Evolutionary conservation across 208 protist genomes (phyloP).

Genomic region (Leishmania tarentolae): DNA sequence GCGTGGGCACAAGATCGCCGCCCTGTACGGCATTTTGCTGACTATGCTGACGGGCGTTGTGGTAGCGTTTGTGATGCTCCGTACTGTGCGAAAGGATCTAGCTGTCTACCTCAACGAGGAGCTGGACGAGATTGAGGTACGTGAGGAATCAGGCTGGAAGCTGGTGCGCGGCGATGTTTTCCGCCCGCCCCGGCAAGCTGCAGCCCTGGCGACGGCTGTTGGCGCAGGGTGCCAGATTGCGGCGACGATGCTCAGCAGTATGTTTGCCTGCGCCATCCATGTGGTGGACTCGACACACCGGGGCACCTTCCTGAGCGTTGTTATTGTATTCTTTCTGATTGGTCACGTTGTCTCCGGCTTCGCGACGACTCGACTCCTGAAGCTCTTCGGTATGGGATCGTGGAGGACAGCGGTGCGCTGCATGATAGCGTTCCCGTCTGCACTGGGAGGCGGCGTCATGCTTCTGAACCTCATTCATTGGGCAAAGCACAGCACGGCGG

Average conservation of each 20-base stretch:
- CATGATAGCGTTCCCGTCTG: constrained; percentile 44
- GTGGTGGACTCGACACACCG: constrained; percentile 91
- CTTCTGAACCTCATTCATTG: constrained; percentile 69
- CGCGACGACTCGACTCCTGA: constrained; percentile 83
- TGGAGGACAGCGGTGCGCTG: constrained; percentile 85
- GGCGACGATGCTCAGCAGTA: constrained; percentile 63
- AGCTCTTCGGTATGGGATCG: constrained; percentile 74
- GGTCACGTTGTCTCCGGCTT: constrained; percentile 86
- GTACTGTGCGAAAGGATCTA: constrained; percentile 40
- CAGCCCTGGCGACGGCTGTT: constrained; percentile 85
- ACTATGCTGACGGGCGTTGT: constrained; percentile 21
- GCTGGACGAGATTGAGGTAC: constrained; percentile 25
- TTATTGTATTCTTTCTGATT: constrained; percentile 74
- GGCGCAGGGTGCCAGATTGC: constrained; percentile 91
- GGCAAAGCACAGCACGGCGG: constrained; percentile 52
- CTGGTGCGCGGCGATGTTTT: constrained; percentile 97
- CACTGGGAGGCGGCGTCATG: constrained; percentile 50
- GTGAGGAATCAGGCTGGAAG: constrained; percentile 90
- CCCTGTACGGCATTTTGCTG: constrained; percentile 27
- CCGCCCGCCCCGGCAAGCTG: constrained; percentile 74
- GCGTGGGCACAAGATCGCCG: constrained; percentile 24
- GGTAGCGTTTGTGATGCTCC: constrained; percentile 32
- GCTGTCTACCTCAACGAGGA: constrained; percentile 34
- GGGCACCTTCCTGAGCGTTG: constrained; percentile 85
- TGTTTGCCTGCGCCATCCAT: constrained; percentile 78